Evolutionary conservation across 139 green algal genomes (phyloP).

Genomic region (Axilococcus clingmanii): DNA sequence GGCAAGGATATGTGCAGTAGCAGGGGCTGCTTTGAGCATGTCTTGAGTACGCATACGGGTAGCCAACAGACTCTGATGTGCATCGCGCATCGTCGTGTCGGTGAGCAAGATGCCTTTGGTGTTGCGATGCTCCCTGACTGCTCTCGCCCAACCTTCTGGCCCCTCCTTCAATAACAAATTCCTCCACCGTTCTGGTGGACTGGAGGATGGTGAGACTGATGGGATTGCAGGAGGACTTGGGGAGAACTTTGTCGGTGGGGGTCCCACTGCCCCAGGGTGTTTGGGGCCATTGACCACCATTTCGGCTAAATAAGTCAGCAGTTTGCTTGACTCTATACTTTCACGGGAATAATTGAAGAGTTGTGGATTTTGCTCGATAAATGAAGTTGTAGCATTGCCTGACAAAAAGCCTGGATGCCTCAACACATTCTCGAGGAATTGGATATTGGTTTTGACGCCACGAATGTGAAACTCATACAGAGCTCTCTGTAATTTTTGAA

Average conservation of each 20-base stretch:
- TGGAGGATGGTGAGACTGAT: slow-evolving; percentile 13
- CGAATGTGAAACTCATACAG: slow-evolving; percentile 84
- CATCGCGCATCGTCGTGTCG: slow-evolving; percentile 88
- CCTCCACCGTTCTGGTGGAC: slow-evolving; percentile 54
- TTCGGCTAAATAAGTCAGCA: slow-evolving; percentile 79
- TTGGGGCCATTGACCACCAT: slow-evolving; percentile 74
- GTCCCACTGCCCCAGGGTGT: slow-evolving; percentile 69
- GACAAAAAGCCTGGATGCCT: slow-evolving; percentile 73
- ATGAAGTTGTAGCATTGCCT: slow-evolving; percentile 58
- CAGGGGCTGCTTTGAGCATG: slow-evolving; percentile 64
- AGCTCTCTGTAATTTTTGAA: slow-evolving; percentile 81
- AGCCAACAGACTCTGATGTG: slow-evolving; percentile 81
- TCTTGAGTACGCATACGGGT: slow-evolving; percentile 66
- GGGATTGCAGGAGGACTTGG: slow-evolving; percentile 32
- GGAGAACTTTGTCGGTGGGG: slow-evolving; percentile 31
- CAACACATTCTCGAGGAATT: slow-evolving; percentile 86
- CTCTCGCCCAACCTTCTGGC: slow-evolving; percentile 73
- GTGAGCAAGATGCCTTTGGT: slow-evolving; percentile 75
- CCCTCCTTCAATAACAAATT: slow-evolving; percentile 61
- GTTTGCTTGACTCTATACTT: slow-evolving; percentile 5
- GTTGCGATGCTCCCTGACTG: slow-evolving; percentile 58
- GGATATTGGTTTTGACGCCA: slow-evolving; percentile 91
- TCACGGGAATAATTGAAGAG: slow-evolving; percentile 49
- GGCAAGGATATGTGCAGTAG: slow-evolving; percentile 57
- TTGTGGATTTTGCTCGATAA: slow-evolving; percentile 71